Conservation (phyloP, 768 basidiomycete species). For the Suillus discolor region DNA sequence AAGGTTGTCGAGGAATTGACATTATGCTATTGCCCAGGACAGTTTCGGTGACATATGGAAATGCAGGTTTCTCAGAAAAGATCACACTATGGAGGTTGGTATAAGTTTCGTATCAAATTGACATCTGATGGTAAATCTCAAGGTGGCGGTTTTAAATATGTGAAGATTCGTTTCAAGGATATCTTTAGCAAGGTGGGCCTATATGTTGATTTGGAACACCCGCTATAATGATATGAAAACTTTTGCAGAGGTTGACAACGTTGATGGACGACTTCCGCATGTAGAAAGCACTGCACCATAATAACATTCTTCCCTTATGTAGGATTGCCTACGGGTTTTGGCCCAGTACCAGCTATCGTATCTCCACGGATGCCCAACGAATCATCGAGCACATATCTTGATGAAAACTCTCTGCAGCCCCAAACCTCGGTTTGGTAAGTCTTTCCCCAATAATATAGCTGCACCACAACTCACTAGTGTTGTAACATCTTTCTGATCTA, state of each 20-base stretch:
- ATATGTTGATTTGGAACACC: neutral
- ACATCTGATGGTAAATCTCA: neutral
- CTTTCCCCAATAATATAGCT: neutral
- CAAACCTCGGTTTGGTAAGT: too few relatives aligned
- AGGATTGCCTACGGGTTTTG: slow-evolving; percentile 36
- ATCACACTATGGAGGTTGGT: slow-evolving; percentile 21
- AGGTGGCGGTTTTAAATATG: slow-evolving; percentile 30
- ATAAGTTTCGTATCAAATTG: neutral
- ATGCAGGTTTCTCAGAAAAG: slow-evolving; percentile 22
- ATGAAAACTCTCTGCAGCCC: too few relatives aligned
- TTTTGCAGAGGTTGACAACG: neutral
- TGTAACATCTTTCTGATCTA: slow-evolving; percentile 6
- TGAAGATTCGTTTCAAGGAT: slow-evolving; percentile 19
- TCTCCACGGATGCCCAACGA: too few relatives aligned
- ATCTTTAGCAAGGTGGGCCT: slow-evolving; percentile 16
- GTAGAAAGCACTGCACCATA: slow-evolving; percentile 32
- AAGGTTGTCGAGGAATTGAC: slow-evolving; percentile 16
- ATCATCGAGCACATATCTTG: too few relatives aligned
- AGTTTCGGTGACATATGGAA: slow-evolving; percentile 28
- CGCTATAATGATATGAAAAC: neutral
- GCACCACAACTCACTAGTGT: neutral
- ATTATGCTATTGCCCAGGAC: too few relatives aligned
- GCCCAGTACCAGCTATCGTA: slow-evolving; percentile 20
- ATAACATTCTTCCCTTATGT: slow-evolving; percentile 39
- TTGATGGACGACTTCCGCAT: neutral